These are phyloP conservation scores for Lichtheimia corymbifera DNA, from an alignment of 371 early-diverging fungal genomes.

Conservation along the genomic window DNA sequence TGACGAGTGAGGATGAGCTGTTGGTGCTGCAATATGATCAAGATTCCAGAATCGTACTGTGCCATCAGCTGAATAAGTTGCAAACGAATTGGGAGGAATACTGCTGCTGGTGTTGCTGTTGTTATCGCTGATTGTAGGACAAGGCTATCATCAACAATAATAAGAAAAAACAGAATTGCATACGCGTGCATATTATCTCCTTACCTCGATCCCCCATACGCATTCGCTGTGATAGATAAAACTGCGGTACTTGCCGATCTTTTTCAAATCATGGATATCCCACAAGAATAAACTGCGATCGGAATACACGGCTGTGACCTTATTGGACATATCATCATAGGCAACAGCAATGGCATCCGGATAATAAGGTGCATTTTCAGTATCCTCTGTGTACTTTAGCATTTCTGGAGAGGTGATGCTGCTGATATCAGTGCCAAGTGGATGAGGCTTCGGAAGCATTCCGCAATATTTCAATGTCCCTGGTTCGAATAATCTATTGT, in stretches of 20 bases:
- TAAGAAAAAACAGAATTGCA: too few relatives aligned
- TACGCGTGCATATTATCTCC: constrained; percentile 1
- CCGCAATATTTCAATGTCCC: constrained; percentile 68
- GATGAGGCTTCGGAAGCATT: constrained; percentile 75
- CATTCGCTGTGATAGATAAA: constrained; percentile 79
- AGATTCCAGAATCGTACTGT: constrained; percentile 84
- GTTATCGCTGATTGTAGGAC: constrained; percentile 20
- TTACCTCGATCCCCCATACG: constrained; percentile 87
- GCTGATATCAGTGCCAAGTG: constrained; percentile 66
- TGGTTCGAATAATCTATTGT: constrained; percentile 68
- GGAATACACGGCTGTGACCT: constrained; percentile 64
- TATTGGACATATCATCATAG: constrained; percentile 43
- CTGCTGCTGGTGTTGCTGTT: not conserved
- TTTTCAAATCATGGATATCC: constrained; percentile 69
- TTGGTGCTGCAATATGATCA: constrained; percentile 30
- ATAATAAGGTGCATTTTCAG: constrained; percentile 31
- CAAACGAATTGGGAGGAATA: constrained; percentile 63
- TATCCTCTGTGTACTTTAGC: constrained; percentile 22
- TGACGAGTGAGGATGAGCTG: constrained; percentile 17
- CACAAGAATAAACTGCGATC: constrained; percentile 77
- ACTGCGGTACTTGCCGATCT: constrained; percentile 66
- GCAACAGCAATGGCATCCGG: constrained; percentile 66
- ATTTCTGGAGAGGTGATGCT: constrained; percentile 37
- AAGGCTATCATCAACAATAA: constrained; percentile 20
- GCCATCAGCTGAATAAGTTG: constrained; percentile 79